Percentiles rank a stretch among this genome's conserved stretches.
Conservation (phyloP, 1,284 basidiomycete genomes). For the Takashimella tepidaria region DNA sequence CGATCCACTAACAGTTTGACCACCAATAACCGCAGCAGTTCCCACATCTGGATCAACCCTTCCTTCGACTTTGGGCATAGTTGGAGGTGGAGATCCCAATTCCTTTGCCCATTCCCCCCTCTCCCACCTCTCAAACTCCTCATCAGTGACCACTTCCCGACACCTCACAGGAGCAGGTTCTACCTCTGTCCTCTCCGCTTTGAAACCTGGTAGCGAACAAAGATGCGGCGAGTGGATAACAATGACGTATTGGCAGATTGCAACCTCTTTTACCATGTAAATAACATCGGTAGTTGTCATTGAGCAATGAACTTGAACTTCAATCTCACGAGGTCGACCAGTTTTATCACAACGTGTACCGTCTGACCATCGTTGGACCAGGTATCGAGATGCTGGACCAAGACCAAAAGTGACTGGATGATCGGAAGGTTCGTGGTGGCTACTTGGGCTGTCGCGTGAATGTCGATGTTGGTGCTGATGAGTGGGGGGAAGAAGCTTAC, state of each 20-base stretch:
- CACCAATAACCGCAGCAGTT: background rate
- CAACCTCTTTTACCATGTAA: constrained; percentile 83
- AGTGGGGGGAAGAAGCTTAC: background rate
- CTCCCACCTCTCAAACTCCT: constrained; percentile 28
- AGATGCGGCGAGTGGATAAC: constrained; percentile 88
- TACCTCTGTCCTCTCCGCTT: constrained; percentile 52
- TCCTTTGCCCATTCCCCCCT: background rate
- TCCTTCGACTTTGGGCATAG: background rate
- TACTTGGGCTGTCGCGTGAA: constrained; percentile 6
- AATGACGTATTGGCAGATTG: constrained; percentile 80
- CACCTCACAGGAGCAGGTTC: constrained; percentile 38
- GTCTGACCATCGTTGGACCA: constrained; percentile 80
- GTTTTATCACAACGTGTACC: constrained; percentile 90
- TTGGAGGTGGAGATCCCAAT: background rate
- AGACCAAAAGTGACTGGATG: constrained; percentile 27
- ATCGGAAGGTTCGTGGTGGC: constrained; percentile 13
- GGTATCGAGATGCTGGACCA: constrained; percentile 60
- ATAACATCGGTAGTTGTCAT: constrained; percentile 74
- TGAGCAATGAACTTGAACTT: constrained; percentile 95
- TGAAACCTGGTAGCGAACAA: constrained; percentile 85
- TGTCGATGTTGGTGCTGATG: background rate
- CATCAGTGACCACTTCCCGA: constrained; percentile 39
- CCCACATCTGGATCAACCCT: background rate
- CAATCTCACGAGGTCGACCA: constrained; percentile 72
- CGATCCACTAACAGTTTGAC: background rate